Evolutionary conservation across 495 filamentous ascomycete species (phyloP), one percentile per base, ranked within the genome.

Genomic region (Aspergillus saccharolyticus): DNA sequence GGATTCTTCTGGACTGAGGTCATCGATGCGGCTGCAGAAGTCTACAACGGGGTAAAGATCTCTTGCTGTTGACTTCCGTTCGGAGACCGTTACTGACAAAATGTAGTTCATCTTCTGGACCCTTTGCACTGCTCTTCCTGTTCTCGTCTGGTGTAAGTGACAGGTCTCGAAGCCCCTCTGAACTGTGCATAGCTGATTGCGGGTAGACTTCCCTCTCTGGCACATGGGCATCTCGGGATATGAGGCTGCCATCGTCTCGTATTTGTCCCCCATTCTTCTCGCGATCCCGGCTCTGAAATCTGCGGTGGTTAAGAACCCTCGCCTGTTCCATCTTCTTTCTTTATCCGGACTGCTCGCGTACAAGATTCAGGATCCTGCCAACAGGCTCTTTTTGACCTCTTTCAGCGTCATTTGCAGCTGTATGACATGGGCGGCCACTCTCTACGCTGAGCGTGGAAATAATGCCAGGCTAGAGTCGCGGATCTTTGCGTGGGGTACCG

Each of bases 191-290:
- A 4, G 56, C 68, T 68, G 44, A 74, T 65, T 24, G 56, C 52
- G 1, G n/a, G 45, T 59, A 91, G 89, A 96, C 68, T 99, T 99
- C 66, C 94, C 94, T 16, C 82, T 99, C n/a, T 99, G 95, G 95
- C 85, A 97, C 70, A 97, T 99, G 95, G 95, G 95, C 56, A 91
- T 99, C 58, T 99, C 95, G 8, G 95, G 95, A 55, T 97, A 96
- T 61, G 95, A 99, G 74, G 86, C 86, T 22, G 78, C 93, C 58
- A 84, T 99, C 69, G 84, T 96, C 81, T 80, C 80, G 59, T 91
- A 88, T n/a, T 65, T 90, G 51, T 88, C 91, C 5, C 94, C 95
- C 0, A 75, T 91, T 20, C 70, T 97, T n/a, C 86, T 97, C 28
- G 83, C 78, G 22, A 86, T 93, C 55, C 78, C 74, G 28, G 78